Conservation (phyloP, 1,284 basidiomycete genomes). For the Leucoagaricus sp. region DNA sequence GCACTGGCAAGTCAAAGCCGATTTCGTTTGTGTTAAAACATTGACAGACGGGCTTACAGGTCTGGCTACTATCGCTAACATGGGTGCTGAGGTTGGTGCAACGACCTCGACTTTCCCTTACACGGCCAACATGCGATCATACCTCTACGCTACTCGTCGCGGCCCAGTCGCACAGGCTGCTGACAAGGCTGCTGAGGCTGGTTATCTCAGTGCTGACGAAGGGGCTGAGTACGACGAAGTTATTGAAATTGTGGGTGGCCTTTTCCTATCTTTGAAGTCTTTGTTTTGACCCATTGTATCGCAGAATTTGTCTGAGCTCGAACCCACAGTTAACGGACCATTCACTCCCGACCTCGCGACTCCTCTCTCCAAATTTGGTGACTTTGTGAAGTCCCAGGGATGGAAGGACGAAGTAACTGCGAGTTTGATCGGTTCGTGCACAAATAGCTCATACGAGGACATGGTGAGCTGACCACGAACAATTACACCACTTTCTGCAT, state of each 20-base stretch:
- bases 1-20: constrained; percentile 67
- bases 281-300: not conserved
- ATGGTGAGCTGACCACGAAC: constrained; percentile 55
- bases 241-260: constrained; percentile 80
- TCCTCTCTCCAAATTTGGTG: constrained; percentile 89
- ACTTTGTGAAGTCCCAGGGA: constrained; percentile 79
- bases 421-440: constrained; percentile 95
- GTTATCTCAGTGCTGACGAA: constrained; percentile 84
- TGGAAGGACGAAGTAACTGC: constrained; percentile 95
- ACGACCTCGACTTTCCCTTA: constrained; percentile 99
- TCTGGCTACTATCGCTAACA: constrained; percentile 94
- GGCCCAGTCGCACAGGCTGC: constrained; percentile 88
- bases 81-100: constrained; percentile 99
- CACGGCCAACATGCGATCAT: constrained; percentile 85
- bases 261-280: not conserved
- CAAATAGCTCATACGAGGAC: constrained; percentile 96
- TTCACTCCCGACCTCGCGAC: constrained; percentile 98
- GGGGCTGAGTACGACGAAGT: constrained; percentile 96
- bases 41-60: constrained; percentile 41
- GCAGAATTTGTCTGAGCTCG: constrained; percentile 87
- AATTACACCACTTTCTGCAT: not conserved
- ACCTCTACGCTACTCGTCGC: constrained; percentile 90
- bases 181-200: constrained; percentile 77
- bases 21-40: not conserved
- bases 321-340: constrained; percentile 96